Conservation (phyloP, 257 asterid genomes). For the Capsicum pubescens region DNA sequence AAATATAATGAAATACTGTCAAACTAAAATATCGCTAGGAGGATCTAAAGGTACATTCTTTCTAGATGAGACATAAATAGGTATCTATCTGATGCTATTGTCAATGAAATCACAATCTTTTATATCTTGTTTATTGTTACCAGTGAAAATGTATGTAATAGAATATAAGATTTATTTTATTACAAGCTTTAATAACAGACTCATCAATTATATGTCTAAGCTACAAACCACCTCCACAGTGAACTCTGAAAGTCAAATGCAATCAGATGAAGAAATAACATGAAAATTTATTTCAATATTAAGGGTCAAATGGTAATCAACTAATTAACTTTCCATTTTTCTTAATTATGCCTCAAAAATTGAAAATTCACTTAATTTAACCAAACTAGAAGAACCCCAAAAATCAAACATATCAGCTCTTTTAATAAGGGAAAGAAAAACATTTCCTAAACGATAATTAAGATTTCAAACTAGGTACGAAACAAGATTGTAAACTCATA, state of each 20-base stretch:
- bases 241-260: background rate
- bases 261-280: background rate
- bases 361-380: slow-evolving; percentile 3
- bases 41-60: background rate
- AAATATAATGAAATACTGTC: too few species aligned
- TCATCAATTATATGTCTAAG: background rate
- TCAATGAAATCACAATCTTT: background rate
- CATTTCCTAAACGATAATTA: too few species aligned
- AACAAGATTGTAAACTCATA: slow-evolving; percentile 9
- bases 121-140: background rate
- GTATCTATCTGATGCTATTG: background rate
- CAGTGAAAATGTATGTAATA: slow-evolving; percentile 12
- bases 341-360: background rate
- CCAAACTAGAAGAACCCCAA: slow-evolving; percentile 3
- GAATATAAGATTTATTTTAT: background rate
- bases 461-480: background rate
- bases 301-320: background rate
- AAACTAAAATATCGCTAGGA: too few species aligned
- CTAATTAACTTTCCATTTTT: background rate
- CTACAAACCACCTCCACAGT: background rate
- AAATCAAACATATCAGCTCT: background rate
- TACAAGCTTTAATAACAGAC: background rate
- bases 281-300: background rate
- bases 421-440: too few species aligned
- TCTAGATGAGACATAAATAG: background rate